Evolutionary conservation across 2,329 filamentous ascomycete genomes (phyloP), one percentile per base, ranked within the genome.

Genomic region (Daldinia eschscholtzii): DNA sequence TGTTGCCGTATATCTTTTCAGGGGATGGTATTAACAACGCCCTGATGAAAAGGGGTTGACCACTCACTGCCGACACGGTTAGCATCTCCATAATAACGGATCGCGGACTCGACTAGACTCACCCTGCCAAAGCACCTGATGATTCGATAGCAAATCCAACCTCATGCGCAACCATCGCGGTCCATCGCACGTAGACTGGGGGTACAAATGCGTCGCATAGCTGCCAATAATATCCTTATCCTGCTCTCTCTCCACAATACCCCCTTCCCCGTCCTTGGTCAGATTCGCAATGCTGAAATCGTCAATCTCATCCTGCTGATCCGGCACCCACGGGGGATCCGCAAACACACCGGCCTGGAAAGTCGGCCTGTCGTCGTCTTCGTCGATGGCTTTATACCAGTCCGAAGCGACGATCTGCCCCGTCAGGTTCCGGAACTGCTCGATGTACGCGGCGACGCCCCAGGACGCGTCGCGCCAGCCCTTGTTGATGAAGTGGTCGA

Each of bases 401-500:
- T 60, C 73, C 5, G 77, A 72, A 3, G 37, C 59, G 12, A 67
- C 70, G 72, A 80, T 77, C 71, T 76, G 74, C 6, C 71, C 74
- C 42, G 76, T 78, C 41, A 80, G 50, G 70, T 76, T 76, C 28
- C 75, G 76, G 69, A 78, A 79, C 65, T 80, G 78, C 55, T 62
- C 55, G 18, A 77, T 70, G 65, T 80, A 80, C n/a, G 69, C 57
- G 6, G 57, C 61, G 12, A 79, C 76, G 41, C 66, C 75, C 78
- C 78, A 80, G 18, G 61, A 59, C 4, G 65, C 59, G 65, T 73
- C 73, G 15, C 79, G 75, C 79, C 78, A 80, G 20, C 68, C 71
- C 70, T 80, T 78, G 67, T 74, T 73, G 59, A 79, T 78, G 72
- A 76, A 80, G 50, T 80, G 78, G 69, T 80, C 79, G 56, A 80